Conservation (phyloP, 1,139 yeast genomes). For the Yamadazyma jaroonii region DNA sequence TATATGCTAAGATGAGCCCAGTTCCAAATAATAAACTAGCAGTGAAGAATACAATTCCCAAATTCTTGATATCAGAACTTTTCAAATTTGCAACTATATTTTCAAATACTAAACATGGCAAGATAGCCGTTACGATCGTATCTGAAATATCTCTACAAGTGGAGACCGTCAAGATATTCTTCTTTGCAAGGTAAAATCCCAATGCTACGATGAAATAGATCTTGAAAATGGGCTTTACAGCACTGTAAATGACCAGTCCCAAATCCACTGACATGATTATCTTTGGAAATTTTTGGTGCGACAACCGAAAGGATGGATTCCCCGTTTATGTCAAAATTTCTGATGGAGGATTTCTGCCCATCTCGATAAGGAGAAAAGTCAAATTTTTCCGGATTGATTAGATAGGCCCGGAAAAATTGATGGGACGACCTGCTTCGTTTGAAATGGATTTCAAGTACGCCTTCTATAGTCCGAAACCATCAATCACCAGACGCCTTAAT, state of each 20-base stretch:
- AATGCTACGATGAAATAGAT: conserved; percentile 71
- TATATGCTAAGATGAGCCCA: conserved; percentile 36
- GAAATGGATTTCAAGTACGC: too few species aligned
- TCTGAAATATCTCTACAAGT: conserved; percentile 73
- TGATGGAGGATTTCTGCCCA: too few species aligned
- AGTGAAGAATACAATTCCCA: conserved; percentile 69
- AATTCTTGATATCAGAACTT: conserved; percentile 67
- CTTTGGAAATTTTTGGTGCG: too few species aligned
- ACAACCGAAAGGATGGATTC: too few species aligned
- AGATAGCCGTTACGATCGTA: conserved; percentile 64
- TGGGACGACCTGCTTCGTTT: too few species aligned
- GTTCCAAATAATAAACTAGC: conserved; percentile 43
- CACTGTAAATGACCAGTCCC: conserved; percentile 72
- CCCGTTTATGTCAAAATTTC: too few species aligned
- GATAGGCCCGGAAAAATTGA: too few species aligned
- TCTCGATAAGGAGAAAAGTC: too few species aligned
- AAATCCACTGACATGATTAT: conserved; percentile 21
- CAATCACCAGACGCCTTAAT: too few species aligned
- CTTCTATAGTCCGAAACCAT: too few species aligned
- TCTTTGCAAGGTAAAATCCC: conserved; percentile 67
- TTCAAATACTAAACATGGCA: conserved; percentile 78
- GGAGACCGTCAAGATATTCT: conserved; percentile 67
- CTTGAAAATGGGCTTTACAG: conserved; percentile 85
- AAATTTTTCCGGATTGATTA: too few species aligned
- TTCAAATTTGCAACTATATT: conserved; percentile 71